phyloP scores from a whole-genome alignment of 345 rosid species.

The Linum trigynum region DNA sequence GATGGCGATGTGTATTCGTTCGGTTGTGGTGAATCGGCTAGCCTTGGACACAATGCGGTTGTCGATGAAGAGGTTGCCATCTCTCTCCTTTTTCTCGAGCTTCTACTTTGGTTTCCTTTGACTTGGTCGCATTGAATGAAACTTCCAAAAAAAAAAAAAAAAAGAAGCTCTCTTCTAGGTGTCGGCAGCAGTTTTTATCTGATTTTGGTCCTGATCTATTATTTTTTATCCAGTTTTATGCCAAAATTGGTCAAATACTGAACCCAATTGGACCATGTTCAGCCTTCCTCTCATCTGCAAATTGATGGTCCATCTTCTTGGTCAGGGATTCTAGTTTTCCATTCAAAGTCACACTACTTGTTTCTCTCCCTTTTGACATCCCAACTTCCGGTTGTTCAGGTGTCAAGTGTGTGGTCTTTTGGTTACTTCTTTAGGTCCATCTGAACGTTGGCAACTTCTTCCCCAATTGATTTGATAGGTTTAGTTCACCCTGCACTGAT shows the following conservation, averaged over 20 bases:
- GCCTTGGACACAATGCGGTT: conserved; percentile 66
- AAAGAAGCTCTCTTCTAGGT: no score
- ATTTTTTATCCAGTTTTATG: not conserved
- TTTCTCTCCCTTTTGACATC: not conserved
- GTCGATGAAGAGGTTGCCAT: conserved; percentile 52
- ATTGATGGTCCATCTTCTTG: not conserved
- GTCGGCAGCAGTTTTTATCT: no score
- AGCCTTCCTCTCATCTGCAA: not conserved
- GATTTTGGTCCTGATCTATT: not conserved
- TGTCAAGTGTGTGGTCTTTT: not conserved
- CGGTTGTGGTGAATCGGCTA: conserved; percentile 87
- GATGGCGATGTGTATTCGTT: conserved; percentile 90
- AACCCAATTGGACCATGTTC: not conserved
- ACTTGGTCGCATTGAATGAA: not conserved
- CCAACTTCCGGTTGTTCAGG: not conserved
- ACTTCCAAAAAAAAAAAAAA: no score
- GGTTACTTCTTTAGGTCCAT: not conserved
- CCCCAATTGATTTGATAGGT: not conserved
- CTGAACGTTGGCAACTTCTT: not conserved
- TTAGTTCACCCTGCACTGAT: no score
- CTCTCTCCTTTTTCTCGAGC: not conserved
- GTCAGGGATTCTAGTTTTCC: not conserved
- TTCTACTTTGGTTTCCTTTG: not conserved
- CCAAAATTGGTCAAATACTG: not conserved
- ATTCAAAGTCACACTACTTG: not conserved